Base-by-base conservation (phyloP, 2,329 filamentous ascomycete species). In the Pezicula radicicola region DNA sequence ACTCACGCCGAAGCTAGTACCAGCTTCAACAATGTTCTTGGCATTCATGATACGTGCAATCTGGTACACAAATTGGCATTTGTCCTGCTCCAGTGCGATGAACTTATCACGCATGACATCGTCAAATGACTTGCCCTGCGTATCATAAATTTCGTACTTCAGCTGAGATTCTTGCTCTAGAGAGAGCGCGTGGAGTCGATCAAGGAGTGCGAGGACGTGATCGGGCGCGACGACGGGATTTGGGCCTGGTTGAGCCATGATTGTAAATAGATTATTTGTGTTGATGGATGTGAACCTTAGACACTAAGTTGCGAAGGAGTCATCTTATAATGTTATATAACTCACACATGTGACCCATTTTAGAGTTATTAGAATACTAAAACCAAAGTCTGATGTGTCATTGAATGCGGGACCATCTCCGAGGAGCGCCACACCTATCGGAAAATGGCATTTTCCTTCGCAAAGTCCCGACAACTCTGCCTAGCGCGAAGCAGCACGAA, bases 1-100 rank as follows among this genome's bases (percentile, higher is more conserved):
- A 51, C 77, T 81, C 1, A 86, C 75, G 2, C 83, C 83, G 52
- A 81, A 85, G 40, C 75, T 79, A 0, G 83, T 85, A 1, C 82
- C 83, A 0, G 79, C 81, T 60, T 86, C 82, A 36, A 85, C 75
- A 19, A 84, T 68, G 40, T 73, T 73, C 2, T 68, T 69, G 0
- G 81, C 81, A 2, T 74, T 70, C 9, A 67, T 76, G 10, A 74
- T 69, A 3, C 73, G 72, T 3, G 75, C 62, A 0, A 85, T 70
- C 16, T 78, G 75, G 63, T 85, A 85, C 1, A 81, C 66, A 37
- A 83, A 72, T 3, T 75, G 69, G 58, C 75, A 79, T 63, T 85
- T 85, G 61, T 84, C 80, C 8, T 72, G 67, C 36, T 84, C 80
- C 2, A 86, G 70, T 0, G 79, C 79, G 48, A 85, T 76, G 61